Evolutionary conservation across 2,329 filamentous ascomycete genomes (phyloP).

Genomic region (Fusarium abutilonis): DNA sequence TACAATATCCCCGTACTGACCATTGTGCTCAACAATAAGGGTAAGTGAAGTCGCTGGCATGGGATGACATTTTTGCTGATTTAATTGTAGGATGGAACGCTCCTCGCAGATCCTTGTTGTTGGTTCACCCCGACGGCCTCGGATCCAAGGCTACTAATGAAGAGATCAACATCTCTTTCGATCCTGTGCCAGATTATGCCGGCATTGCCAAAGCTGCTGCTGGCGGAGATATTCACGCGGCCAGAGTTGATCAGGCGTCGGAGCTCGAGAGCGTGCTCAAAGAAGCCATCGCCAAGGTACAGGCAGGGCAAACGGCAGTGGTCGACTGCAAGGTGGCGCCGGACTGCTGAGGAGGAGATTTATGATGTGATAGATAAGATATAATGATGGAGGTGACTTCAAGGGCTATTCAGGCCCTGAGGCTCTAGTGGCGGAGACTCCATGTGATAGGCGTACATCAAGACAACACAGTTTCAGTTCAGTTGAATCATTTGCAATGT

Average conservation of each 20-base stretch:
- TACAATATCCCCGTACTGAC: conserved; percentile 66
- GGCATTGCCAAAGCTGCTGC: conserved; percentile 70
- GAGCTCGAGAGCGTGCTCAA: conserved; percentile 59
- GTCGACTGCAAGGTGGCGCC: conserved; percentile 62
- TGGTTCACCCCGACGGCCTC: conserved; percentile 67
- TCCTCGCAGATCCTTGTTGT: conserved; percentile 63
- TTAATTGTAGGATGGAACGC: conserved; percentile 64
- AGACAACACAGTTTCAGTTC: not conserved
- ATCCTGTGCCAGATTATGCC: conserved; percentile 66
- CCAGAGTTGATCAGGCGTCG: conserved; percentile 57
- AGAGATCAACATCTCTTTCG: conserved; percentile 70
- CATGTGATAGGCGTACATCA: too few relatives aligned
- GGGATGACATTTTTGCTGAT: conserved; percentile 11
- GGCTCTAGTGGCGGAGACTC: not conserved
- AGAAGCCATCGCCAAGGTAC: conserved; percentile 61
- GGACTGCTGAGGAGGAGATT: conserved; percentile 50
- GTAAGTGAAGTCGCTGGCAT: conserved; percentile 44
- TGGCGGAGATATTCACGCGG: conserved; percentile 63
- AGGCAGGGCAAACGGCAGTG: conserved; percentile 62
- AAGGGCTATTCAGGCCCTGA: conserved; percentile 1
- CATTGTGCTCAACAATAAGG: conserved; percentile 66
- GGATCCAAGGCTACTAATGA: conserved; percentile 66
- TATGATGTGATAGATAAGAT: conserved; percentile 22
- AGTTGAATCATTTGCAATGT: not conserved
- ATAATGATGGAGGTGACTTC: not conserved